phyloP scores from a whole-genome alignment of 1,284 basidiomycete species.

The Ustilago hordei region DNA sequence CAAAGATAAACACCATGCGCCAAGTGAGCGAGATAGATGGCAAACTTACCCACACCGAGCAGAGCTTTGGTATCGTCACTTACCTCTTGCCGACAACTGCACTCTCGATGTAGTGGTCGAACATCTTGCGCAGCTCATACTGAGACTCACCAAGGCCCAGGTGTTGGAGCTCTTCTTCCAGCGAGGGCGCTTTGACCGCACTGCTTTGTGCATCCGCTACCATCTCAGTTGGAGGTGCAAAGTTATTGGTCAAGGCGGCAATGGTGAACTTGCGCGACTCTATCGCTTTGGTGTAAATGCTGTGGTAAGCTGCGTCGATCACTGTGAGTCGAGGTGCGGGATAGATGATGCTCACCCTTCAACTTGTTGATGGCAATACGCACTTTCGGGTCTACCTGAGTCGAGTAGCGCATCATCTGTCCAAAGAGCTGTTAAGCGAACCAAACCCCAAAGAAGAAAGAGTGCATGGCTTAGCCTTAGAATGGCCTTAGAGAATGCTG shows the following conservation, averaged over 20 bases:
- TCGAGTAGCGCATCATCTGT: slow-evolving; percentile 68
- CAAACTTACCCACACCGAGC: not conserved
- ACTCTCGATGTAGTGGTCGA: slow-evolving; percentile 69
- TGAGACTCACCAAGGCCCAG: slow-evolving; percentile 51
- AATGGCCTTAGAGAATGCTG: not conserved
- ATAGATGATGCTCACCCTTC: slow-evolving; percentile 27
- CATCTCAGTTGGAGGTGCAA: slow-evolving; percentile 57
- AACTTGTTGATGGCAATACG: slow-evolving; percentile 58
- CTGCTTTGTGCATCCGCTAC: slow-evolving; percentile 11
- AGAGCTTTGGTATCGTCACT: not conserved
- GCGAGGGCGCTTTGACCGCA: slow-evolving; percentile 27
- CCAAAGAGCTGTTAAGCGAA: slow-evolving; percentile 62
- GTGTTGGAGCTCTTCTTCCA: slow-evolving; percentile 59
- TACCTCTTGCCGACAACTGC: slow-evolving; percentile 68
- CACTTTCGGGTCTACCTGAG: slow-evolving; percentile 60
- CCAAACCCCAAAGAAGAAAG: too few relatives aligned
- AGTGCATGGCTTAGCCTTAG: not conserved
- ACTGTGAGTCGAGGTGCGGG: not conserved
- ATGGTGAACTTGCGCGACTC: slow-evolving; percentile 63
- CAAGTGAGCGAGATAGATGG: not conserved
- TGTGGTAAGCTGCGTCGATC: not conserved
- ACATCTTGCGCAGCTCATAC: slow-evolving; percentile 57
- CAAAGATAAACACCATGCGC: not conserved
- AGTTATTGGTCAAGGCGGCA: slow-evolving; percentile 70
- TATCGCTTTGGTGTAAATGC: slow-evolving; percentile 19